Evolutionary conservation across 2,329 filamentous ascomycete genomes (phyloP).

Genomic region (Xylariomycetidae sp.): DNA sequence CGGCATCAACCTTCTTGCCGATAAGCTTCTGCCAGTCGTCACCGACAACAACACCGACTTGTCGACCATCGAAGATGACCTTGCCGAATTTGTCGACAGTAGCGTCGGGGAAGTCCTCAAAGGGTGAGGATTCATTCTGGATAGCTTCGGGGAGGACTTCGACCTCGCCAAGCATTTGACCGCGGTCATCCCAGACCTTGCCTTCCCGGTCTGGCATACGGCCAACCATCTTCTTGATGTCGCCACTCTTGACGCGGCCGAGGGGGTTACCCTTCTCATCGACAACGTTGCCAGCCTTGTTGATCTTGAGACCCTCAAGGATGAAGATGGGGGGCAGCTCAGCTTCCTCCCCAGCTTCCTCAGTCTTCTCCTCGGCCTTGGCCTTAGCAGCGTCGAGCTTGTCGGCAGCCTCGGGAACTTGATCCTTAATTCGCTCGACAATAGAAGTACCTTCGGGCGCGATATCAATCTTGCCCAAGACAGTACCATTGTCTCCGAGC

Average conservation of each 20-base stretch:
- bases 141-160: conserved; percentile 35
- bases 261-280: conserved; percentile 39
- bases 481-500: conserved; percentile 56
- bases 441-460: conserved; percentile 36
- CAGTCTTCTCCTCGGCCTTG: background rate
- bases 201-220: conserved; percentile 39
- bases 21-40: conserved; percentile 30
- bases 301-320: conserved; percentile 37
- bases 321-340: conserved; percentile 23
- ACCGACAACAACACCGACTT: conserved; percentile 33
- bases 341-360: conserved; percentile 1
- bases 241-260: conserved; percentile 37
- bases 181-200: conserved; percentile 32
- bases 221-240: conserved; percentile 36
- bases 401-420: conserved; percentile 23
- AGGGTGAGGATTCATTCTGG: conserved; percentile 29
- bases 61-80: conserved; percentile 31
- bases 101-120: conserved; percentile 32
- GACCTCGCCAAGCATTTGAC: conserved; percentile 31
- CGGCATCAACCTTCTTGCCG: conserved; percentile 31
- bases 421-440: conserved; percentile 20
- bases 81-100: conserved; percentile 32
- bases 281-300: conserved; percentile 40
- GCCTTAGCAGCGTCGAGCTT: conserved; percentile 33
- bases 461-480: conserved; percentile 54